Conservation (phyloP, 2,329 filamentous ascomycete species). For the Aspergillus transmontanensis region DNA sequence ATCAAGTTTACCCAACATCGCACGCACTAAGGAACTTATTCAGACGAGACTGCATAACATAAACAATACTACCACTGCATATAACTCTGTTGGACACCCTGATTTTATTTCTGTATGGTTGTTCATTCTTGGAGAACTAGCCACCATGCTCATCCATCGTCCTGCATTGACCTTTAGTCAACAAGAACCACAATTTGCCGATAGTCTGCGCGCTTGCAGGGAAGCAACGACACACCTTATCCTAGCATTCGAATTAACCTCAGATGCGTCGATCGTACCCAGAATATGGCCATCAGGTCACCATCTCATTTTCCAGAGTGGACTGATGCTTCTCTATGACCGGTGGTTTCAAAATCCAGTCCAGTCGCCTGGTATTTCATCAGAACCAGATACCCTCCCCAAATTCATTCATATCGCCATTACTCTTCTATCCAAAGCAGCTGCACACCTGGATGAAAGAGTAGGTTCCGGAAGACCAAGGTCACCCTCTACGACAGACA, state of each 20-base stretch:
- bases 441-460: background rate
- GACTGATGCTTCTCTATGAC: background rate
- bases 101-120: background rate
- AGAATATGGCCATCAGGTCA: background rate
- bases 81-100: background rate
- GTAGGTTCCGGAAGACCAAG: background rate
- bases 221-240: background rate
- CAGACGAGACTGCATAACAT: too few species aligned
- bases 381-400: background rate
- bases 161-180: conserved; percentile 3
- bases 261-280: background rate
- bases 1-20: too few species aligned
- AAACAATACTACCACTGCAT: too few species aligned
- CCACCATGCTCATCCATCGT: background rate
- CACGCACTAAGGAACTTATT: too few species aligned
- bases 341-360: background rate
- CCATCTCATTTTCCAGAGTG: background rate
- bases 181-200: background rate
- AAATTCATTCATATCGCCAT: background rate
- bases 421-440: background rate
- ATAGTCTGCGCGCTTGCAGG: background rate
- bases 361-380: background rate
- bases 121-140: background rate
- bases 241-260: background rate
- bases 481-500: background rate